Evolutionary conservation across 805 yeast species (phyloP).

Genomic region (Deakozyma indianensis): DNA sequence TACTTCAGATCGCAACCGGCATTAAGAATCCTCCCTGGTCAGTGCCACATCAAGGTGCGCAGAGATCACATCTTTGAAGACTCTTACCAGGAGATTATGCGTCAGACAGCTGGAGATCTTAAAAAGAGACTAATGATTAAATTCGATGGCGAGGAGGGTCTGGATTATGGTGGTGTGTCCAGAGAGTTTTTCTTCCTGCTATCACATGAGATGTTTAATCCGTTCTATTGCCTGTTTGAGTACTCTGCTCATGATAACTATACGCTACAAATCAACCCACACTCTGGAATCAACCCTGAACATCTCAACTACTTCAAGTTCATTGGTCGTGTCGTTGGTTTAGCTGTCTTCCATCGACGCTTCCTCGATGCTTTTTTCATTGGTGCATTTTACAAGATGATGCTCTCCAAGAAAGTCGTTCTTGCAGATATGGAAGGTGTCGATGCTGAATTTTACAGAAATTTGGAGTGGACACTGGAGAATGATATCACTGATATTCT

Average conservation of each 20-base stretch:
- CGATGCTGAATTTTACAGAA: slow-evolving; percentile 91
- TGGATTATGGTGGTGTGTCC: slow-evolving; percentile 98
- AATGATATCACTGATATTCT: slow-evolving; percentile 82
- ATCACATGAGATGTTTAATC: slow-evolving; percentile 98
- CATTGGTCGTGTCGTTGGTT: slow-evolving; percentile 95
- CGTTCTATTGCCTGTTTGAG: slow-evolving; percentile 92
- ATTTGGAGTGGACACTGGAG: slow-evolving; percentile 89
- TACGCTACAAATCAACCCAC: slow-evolving; percentile 94
- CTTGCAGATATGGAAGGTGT: slow-evolving; percentile 98
- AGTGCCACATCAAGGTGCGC: slow-evolving; percentile 95
- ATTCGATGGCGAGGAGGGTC: slow-evolving; percentile 98
- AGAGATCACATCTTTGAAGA: slow-evolving; percentile 95
- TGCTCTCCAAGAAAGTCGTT: slow-evolving; percentile 86
- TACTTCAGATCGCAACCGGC: slow-evolving; percentile 99
- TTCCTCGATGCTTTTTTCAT: slow-evolving; percentile 97
- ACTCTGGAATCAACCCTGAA: slow-evolving; percentile 93
- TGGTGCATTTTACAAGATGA: slow-evolving; percentile 96
- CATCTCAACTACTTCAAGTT: slow-evolving; percentile 96
- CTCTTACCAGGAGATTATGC: slow-evolving; percentile 95
- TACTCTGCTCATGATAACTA: slow-evolving; percentile 97
- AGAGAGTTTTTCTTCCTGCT: slow-evolving; percentile 93
- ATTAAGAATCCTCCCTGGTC: slow-evolving; percentile 91
- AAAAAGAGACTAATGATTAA: slow-evolving; percentile 96
- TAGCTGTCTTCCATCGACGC: slow-evolving; percentile 96
- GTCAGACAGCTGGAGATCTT: slow-evolving; percentile 96